Base-by-base conservation (phyloP, 768 basidiomycete genomes). In the Leccinum truebloodii region DNA sequence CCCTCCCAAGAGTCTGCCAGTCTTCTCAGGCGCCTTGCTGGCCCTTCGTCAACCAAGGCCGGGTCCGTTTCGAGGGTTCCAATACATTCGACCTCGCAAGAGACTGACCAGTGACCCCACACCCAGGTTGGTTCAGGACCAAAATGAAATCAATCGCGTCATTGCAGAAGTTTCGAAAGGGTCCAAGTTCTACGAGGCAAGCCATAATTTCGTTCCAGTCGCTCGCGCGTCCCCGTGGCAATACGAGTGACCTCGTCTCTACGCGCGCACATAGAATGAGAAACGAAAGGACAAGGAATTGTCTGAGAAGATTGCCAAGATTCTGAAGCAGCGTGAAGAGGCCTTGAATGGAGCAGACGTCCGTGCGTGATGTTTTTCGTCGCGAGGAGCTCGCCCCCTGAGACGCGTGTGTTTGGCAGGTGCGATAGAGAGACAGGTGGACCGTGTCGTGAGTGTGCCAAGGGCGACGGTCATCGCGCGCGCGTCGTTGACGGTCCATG, bases 101-200 rank as follows among this genome's bases (percentile, higher is more conserved):
- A 37, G 48, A 32, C 63, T 67, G 59, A 75, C 65, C 1, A 32
- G 62, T 67, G 59, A 75, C 63, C 1, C 1, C 44, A 22, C 22
- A 26, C 59, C 22, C 63, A 88, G 90, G 56, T 81, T 92, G 60
- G 82, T 88, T 8, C 84, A 84, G 63, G 90, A 92, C 66, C 90
- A 93, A 68, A 81, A 84, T 34, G 93, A 93, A 69, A 90, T 96
- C 50, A 95, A 95, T 66, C 85, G 84, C 18, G 83, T 94, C 58
- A 97, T 96, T 55, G 90, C 92, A 1, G 92, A 96, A 55, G 94
- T 86, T 18, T 94, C 92, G 7, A 94, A 92, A 70, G 95, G 95
- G 4, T 95, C 94, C 28, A 94, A 94, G 75, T 98, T 90, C 74
- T 95, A 92, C 71, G 86, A 94, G 78, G 89, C 84, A 71, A 68